Percentiles rank a stretch among this genome's conserved stretches.
Evolutionary conservation across 148 eudicot species (phyloP).

Genomic region (Silene conica): DNA sequence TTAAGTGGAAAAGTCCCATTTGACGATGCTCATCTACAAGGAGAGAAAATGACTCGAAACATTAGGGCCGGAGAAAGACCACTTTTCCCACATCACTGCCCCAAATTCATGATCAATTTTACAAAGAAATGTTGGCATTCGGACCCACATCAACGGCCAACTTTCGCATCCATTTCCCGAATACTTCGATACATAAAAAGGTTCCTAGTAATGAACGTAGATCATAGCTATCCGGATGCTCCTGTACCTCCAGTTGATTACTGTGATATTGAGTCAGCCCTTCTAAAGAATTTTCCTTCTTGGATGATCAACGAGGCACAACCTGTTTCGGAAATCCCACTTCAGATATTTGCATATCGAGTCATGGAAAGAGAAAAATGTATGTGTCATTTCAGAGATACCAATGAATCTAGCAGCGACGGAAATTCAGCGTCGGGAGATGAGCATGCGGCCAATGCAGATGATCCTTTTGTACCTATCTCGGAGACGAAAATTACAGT

Average conservation of each 20-base stretch:
- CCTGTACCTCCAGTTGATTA: constrained; percentile 50
- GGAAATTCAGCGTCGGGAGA: constrained; percentile 59
- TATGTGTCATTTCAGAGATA: constrained; percentile 32
- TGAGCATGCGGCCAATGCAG: constrained; percentile 31
- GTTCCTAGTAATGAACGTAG: constrained; percentile 47
- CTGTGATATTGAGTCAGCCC: constrained; percentile 50
- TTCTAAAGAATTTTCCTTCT: constrained; percentile 35
- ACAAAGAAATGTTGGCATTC: constrained; percentile 74
- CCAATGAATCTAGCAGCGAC: constrained; percentile 69
- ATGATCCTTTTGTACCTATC: constrained; percentile 35
- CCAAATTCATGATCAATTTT: constrained; percentile 50
- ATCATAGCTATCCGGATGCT: constrained; percentile 45
- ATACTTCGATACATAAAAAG: constrained; percentile 62
- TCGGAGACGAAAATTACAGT: constrained; percentile 30
- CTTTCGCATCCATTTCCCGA: constrained; percentile 65
- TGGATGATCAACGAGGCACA: constrained; percentile 30
- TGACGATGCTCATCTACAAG: constrained; percentile 75
- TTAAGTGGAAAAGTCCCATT: constrained; percentile 75
- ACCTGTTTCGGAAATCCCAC: constrained; percentile 60
- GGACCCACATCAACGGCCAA: constrained; percentile 59
- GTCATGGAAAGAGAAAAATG: constrained; percentile 55
- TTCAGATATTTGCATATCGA: constrained; percentile 65
- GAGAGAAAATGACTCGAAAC: constrained; percentile 69
- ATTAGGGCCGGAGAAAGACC: constrained; percentile 75
- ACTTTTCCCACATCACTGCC: constrained; percentile 59